Evolutionary conservation across 257 asterid species (phyloP).

Genomic region (Vinca minor): DNA sequence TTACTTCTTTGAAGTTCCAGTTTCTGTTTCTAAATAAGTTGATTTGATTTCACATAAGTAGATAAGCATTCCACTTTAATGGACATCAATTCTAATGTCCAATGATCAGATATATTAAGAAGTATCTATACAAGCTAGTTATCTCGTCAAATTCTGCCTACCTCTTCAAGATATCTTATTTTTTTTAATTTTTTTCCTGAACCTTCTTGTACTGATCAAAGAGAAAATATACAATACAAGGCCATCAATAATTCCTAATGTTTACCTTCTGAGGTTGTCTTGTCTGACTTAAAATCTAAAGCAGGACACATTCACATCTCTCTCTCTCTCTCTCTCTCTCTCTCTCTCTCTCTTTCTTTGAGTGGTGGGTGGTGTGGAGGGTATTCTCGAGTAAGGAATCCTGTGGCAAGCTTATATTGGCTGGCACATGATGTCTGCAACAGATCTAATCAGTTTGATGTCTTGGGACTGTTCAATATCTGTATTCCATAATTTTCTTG

Average conservation of each 20-base stretch:
- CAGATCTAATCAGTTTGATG: not conserved
- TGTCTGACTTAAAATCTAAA: not conserved
- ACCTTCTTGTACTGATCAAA: not conserved
- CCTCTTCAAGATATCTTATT: too few species aligned
- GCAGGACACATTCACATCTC: not conserved
- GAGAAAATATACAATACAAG: not conserved
- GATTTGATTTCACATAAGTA: not conserved
- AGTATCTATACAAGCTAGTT: not conserved
- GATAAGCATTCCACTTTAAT: too few species aligned
- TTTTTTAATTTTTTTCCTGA: not conserved
- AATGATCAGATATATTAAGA: not conserved
- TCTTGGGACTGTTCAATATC: constrained; percentile 13
- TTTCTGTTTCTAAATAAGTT: not conserved
- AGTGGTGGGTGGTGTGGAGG: too few species aligned
- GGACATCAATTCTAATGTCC: too few species aligned
- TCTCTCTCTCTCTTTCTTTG: constrained; percentile 1
- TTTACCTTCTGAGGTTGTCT: not conserved
- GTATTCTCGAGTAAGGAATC: not conserved
- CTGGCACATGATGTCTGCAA: not conserved
- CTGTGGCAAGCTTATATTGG: not conserved
- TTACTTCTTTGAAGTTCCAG: constrained; percentile 13
- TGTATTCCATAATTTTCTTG: not conserved
- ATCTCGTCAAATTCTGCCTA: not conserved
- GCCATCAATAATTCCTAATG: not conserved
- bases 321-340: too few species aligned